Evolutionary conservation across 2,329 filamentous ascomycete species (phyloP).

Genomic region (Pyrenophora teres): DNA sequence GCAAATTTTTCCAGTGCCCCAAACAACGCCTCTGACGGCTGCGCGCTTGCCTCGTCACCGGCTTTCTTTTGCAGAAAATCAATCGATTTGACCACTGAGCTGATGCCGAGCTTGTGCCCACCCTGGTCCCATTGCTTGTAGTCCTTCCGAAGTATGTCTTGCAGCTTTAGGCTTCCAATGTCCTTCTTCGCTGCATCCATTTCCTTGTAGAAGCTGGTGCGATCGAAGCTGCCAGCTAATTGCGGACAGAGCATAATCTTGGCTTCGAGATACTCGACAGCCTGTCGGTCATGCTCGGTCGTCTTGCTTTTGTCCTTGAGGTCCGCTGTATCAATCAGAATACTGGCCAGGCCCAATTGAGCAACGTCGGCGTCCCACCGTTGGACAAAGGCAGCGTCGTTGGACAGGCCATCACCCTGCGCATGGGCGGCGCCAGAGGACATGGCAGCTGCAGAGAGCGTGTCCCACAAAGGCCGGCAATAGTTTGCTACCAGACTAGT

Average conservation of each 20-base stretch:
- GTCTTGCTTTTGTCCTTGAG: slow-evolving; percentile 66
- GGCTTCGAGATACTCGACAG: slow-evolving; percentile 64
- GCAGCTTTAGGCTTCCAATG: slow-evolving; percentile 63
- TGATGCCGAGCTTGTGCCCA: slow-evolving; percentile 66
- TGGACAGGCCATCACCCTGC: slow-evolving; percentile 46
- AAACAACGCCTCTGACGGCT: slow-evolving; percentile 51
- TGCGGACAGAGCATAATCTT: slow-evolving; percentile 52
- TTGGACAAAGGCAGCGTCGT: slow-evolving; percentile 41
- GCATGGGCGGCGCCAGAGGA: slow-evolving; percentile 46
- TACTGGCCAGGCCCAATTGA: slow-evolving; percentile 68
- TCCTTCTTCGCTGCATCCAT: slow-evolving; percentile 70
- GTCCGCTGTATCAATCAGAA: slow-evolving; percentile 74
- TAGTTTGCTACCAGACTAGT: slow-evolving; percentile 70
- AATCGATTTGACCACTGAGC: slow-evolving; percentile 67
- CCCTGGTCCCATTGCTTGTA: slow-evolving; percentile 76
- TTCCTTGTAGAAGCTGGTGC: slow-evolving; percentile 61
- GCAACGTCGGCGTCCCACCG: slow-evolving; percentile 65
- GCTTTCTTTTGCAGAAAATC: slow-evolving; percentile 63
- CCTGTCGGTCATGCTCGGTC: slow-evolving; percentile 63
- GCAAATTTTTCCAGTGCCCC: slow-evolving; percentile 59
- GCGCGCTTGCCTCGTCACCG: slow-evolving; percentile 43
- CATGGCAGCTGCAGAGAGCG: slow-evolving; percentile 50
- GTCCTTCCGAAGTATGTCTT: slow-evolving; percentile 77
- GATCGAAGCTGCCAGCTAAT: slow-evolving; percentile 54
- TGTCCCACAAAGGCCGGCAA: slow-evolving; percentile 62